Conservation (phyloP, 768 basidiomycete species). For the Lactarius tabidus region DNA sequence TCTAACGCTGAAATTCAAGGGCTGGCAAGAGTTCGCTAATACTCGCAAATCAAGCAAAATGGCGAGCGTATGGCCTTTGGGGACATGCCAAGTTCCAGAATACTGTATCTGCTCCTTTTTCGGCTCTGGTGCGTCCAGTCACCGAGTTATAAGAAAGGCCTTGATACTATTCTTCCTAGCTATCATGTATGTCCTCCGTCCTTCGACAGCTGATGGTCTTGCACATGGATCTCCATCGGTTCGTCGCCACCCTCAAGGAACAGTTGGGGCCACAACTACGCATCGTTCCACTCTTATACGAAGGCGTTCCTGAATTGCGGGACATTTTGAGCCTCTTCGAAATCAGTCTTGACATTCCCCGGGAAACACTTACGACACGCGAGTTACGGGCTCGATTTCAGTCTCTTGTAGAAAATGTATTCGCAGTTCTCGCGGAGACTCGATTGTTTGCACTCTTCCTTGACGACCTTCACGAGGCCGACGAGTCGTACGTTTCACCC, state of each 20-base stretch:
- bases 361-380: conserved; percentile 51
- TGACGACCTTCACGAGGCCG: conserved; percentile 72
- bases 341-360: conserved; percentile 46
- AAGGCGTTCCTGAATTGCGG: conserved; percentile 64
- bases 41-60: conserved; percentile 64
- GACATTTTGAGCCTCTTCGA: conserved; percentile 58
- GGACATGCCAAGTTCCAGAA: conserved; percentile 72
- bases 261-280: conserved; percentile 66
- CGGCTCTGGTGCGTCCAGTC: conserved; percentile 47
- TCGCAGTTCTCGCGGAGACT: conserved; percentile 64
- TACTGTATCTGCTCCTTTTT: conserved; percentile 63
- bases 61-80: conserved; percentile 70
- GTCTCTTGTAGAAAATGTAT: conserved; percentile 64
- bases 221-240: conserved; percentile 63
- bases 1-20: conserved; percentile 31
- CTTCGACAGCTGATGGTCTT: conserved; percentile 73
- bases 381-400: conserved; percentile 70
- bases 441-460: conserved; percentile 66
- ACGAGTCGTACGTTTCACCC: conserved; percentile 49
- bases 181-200: conserved; percentile 65
- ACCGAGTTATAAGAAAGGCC: background rate
- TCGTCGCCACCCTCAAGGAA: conserved; percentile 54
- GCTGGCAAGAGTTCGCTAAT: conserved; percentile 77
- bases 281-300: conserved; percentile 65
- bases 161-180: conserved; percentile 34